These are phyloP conservation scores for Pichia membranifaciens DNA, from an alignment of 805 yeast genomes.

Conservation along the genomic window DNA sequence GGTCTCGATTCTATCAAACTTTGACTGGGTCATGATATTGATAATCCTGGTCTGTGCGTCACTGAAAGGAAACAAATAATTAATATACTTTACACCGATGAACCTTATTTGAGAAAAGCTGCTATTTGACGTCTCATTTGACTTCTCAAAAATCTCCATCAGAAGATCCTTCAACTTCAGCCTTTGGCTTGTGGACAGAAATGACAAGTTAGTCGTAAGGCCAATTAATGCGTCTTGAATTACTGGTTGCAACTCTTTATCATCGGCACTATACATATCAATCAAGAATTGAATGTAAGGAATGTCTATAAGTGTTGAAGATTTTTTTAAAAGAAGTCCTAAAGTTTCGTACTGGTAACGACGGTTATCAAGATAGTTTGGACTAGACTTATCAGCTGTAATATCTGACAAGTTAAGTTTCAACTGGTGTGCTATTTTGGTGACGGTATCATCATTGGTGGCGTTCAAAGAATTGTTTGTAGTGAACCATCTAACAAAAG, in stretches of 20 bases:
- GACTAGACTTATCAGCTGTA: conserved; percentile 31
- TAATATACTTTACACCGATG: conserved; percentile 58
- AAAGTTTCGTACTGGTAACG: conserved; percentile 71
- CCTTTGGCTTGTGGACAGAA: conserved; percentile 36
- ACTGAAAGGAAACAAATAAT: conserved; percentile 56
- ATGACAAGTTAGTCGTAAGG: conserved; percentile 43
- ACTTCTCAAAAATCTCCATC: conserved; percentile 14
- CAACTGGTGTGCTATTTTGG: conserved; percentile 45
- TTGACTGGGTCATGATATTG: conserved; percentile 53
- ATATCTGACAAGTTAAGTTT: conserved; percentile 38
- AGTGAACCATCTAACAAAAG: conserved; percentile 60
- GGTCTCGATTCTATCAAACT: conserved; percentile 59
- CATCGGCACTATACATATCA: conserved; percentile 61
- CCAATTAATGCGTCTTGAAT: conserved; percentile 68
- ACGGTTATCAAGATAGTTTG: conserved; percentile 39
- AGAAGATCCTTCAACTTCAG: conserved; percentile 36
- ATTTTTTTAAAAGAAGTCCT: conserved; percentile 53
- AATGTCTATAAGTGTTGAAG: conserved; percentile 41
- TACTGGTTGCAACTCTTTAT: conserved; percentile 54
- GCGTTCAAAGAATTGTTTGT: conserved; percentile 17
- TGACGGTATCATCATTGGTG: conserved; percentile 30
- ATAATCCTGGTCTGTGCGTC: conserved; percentile 64
- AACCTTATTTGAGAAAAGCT: conserved; percentile 41
- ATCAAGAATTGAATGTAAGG: conserved; percentile 60
- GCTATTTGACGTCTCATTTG: conserved; percentile 22